Percentiles rank a stretch among this genome's conserved stretches.
Evolutionary conservation across 805 yeast species (phyloP).

Genomic region (Cyberlindnera saturnus): DNA sequence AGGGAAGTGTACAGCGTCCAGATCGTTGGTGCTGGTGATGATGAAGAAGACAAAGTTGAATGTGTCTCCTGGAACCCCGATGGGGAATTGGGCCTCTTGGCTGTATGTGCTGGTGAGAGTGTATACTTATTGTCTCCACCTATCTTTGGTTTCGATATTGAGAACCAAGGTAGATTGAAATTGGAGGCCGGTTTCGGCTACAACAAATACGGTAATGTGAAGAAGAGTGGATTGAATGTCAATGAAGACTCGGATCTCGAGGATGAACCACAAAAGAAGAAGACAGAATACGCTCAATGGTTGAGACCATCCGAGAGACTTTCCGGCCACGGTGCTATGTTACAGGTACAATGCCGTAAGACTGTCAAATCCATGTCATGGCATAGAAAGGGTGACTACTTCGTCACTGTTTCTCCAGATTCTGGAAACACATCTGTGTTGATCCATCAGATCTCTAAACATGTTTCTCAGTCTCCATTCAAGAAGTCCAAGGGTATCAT

Average conservation of each 20-base stretch:
- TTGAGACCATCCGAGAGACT: conserved; percentile 62
- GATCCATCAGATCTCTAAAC: conserved; percentile 92
- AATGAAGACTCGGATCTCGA: conserved; percentile 35
- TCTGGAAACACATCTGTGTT: conserved; percentile 83
- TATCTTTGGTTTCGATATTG: conserved; percentile 80
- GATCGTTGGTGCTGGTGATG: conserved; percentile 41
- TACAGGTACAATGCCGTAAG: conserved; percentile 61
- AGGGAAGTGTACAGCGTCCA: conserved; percentile 77
- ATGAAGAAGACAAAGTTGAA: conserved; percentile 75
- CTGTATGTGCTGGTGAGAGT: conserved; percentile 77
- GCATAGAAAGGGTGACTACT: conserved; percentile 97
- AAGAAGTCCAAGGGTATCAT: conserved; percentile 87
- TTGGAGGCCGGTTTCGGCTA: conserved; percentile 92
- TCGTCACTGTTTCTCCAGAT: conserved; percentile 94
- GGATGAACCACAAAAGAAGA: conserved; percentile 30
- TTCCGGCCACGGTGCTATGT: conserved; percentile 63
- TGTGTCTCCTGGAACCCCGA: conserved; percentile 89
- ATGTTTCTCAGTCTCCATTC: conserved; percentile 93
- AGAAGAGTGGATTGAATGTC: conserved; percentile 35
- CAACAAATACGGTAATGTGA: conserved; percentile 53
- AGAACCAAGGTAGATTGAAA: conserved; percentile 69
- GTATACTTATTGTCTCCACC: conserved; percentile 83
- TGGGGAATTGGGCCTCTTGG: conserved; percentile 64
- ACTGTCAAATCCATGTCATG: conserved; percentile 80
- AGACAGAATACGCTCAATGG: conserved; percentile 71